Conservation (phyloP, 805 yeast genomes). For the Kregervanrija pseudodelftensis region DNA sequence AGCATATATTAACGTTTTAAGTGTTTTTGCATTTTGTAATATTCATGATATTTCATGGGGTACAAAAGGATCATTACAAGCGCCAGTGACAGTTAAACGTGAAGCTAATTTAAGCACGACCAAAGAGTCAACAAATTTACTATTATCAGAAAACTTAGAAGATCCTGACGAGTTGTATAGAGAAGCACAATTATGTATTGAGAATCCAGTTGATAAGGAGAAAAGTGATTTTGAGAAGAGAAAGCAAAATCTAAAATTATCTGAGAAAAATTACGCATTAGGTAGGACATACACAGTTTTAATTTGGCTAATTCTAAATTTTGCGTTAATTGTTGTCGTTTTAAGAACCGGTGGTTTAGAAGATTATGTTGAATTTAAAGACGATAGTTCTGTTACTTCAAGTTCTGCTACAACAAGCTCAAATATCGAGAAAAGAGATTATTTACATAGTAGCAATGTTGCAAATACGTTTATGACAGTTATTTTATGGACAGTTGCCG, state of each 20-base stretch:
- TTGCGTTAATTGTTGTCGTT: conserved; percentile 71
- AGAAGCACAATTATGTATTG: conserved; percentile 19
- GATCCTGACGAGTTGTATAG: conserved; percentile 25
- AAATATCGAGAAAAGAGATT: conserved; percentile 23
- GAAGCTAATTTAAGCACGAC: conserved; percentile 33
- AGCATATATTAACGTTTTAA: conserved; percentile 80
- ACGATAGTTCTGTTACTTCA: conserved; percentile 8
- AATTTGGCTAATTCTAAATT: conserved; percentile 80
- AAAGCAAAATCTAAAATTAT: conserved; percentile 12
- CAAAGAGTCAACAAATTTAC: conserved; percentile 11
- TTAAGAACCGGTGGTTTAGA: conserved; percentile 75
- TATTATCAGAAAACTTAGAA: conserved; percentile 23
- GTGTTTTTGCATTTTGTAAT: conserved; percentile 91
- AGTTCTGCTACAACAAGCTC: conserved; percentile 20
- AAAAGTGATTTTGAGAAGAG: conserved; percentile 6
- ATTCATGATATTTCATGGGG: conserved; percentile 97
- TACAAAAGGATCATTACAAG: conserved; percentile 73
- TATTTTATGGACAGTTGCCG: conserved; percentile 88
- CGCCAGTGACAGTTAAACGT: conserved; percentile 48
- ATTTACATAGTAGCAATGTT: conserved; percentile 13
- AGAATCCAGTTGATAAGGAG: conserved; percentile 40
- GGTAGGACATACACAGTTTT: conserved; percentile 84
- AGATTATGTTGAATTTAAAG: conserved; percentile 23
- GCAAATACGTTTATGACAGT: conserved; percentile 61
- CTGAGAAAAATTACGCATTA: conserved; percentile 72